phyloP scores from a whole-genome alignment of 2,329 filamentous ascomycete genomes.

The Scedosporium boydii region DNA sequence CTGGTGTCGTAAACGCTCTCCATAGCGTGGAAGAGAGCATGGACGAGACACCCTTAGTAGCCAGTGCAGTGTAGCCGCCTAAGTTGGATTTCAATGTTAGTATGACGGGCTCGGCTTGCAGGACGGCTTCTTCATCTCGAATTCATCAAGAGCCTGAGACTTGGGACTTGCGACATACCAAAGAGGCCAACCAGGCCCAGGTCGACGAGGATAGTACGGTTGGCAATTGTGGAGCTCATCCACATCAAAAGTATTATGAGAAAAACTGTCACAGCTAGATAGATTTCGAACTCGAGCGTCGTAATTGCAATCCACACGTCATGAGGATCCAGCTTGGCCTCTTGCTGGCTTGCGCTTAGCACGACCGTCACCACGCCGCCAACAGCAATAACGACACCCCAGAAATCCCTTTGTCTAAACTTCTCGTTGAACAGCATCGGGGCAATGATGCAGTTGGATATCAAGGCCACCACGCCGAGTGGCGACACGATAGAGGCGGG shows the following conservation, averaged over 20 bases:
- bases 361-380: slow-evolving; percentile 87
- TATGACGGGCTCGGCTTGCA: neutral
- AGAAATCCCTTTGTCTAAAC: slow-evolving; percentile 75
- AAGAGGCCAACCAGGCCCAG: slow-evolving; percentile 88
- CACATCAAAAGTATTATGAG: slow-evolving; percentile 73
- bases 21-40: slow-evolving; percentile 86
- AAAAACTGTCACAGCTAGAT: slow-evolving; percentile 64
- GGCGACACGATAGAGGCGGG: slow-evolving; percentile 96
- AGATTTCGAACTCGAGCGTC: slow-evolving; percentile 81
- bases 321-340: slow-evolving; percentile 82
- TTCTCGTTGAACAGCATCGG: slow-evolving; percentile 87
- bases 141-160: slow-evolving; percentile 1
- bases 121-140: neutral
- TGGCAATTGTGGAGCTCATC: slow-evolving; percentile 75
- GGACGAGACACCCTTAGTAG: slow-evolving; percentile 93
- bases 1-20: slow-evolving; percentile 80
- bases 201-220: slow-evolving; percentile 80
- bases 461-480: slow-evolving; percentile 87
- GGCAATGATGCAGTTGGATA: slow-evolving; percentile 95
- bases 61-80: slow-evolving; percentile 90
- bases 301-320: slow-evolving; percentile 88
- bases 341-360: slow-evolving; percentile 77
- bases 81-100: slow-evolving; percentile 10
- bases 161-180: slow-evolving; percentile 43
- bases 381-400: slow-evolving; percentile 81